Percentiles rank a stretch among this genome's conserved stretches.
These are phyloP conservation scores for Quercus berberidifolia DNA, from an alignment of 306 rosid species.

Conservation along the genomic window DNA sequence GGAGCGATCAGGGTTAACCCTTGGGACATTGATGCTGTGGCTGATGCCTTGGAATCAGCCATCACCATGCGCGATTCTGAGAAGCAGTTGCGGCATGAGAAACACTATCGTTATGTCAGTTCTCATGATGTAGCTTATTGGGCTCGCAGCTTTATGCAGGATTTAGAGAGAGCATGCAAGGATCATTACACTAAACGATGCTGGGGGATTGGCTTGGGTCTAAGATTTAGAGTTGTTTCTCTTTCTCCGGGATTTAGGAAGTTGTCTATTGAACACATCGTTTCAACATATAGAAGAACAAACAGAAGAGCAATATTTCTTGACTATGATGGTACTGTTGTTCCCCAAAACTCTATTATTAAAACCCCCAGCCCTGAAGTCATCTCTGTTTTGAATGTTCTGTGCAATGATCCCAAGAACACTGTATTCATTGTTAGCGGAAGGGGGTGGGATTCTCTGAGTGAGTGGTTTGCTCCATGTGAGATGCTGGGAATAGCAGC, in stretches of 20 bases:
- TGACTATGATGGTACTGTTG: conserved; percentile 90
- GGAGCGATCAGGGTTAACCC: conserved; percentile 95
- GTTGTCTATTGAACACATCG: conserved; percentile 58
- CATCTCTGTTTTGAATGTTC: conserved; percentile 51
- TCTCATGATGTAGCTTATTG: conserved; percentile 87
- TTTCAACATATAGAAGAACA: conserved; percentile 65
- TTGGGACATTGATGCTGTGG: conserved; percentile 77
- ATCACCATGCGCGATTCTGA: conserved; percentile 57
- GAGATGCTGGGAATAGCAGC: conserved; percentile 78
- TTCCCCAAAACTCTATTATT: conserved; percentile 57
- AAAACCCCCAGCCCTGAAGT: conserved; percentile 65
- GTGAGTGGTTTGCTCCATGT: conserved; percentile 74
- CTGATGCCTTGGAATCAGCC: conserved; percentile 69
- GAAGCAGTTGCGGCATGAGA: conserved; percentile 77
- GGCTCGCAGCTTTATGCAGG: conserved; percentile 81
- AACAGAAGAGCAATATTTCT: conserved; percentile 69
- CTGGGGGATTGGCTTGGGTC: conserved; percentile 79
- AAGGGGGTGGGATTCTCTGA: conserved; percentile 60
- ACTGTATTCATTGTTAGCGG: conserved; percentile 81
- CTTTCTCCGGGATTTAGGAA: conserved; percentile 65
- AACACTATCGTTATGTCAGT: conserved; percentile 72
- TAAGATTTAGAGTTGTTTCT: conserved; percentile 75
- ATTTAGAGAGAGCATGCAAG: conserved; percentile 75
- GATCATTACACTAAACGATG: conserved; percentile 75
- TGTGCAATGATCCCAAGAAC: conserved; percentile 72